Evolutionary conservation across 78 protist species (phyloP), one percentile per base, ranked within the genome.

Genomic region (Diacronema lutheri): DNA sequence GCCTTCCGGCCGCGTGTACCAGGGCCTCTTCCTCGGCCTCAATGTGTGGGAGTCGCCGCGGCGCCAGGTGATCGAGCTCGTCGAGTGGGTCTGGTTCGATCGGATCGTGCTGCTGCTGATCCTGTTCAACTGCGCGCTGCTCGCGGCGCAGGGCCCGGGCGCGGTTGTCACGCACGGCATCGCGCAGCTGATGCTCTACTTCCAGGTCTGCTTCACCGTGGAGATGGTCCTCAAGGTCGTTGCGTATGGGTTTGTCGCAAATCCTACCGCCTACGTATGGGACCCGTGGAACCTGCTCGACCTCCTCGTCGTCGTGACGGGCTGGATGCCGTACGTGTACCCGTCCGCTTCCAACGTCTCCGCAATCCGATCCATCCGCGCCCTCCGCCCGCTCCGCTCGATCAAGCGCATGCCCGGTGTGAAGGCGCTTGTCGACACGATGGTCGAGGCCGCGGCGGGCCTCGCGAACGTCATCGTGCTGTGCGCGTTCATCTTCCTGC

Each of bases 301-400:
- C 20, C 20, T 60, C 66, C 7, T 26, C 35, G 35, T 60, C 14
- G 66, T 60, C 33, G 0, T 38, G 14, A 50, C 74, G 1, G 68
- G 60, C 21, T 72, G 37, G 71, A 40, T 80, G 25, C 33, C 38
- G 33, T 19, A 14, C 66, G 1, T 37, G 14, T 68, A 1, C 9
- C 83, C 55, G 0, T 69, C 60, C 16, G 25, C 10, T 40, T 68
- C 77, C 35, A 50, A 58, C 55, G 13, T 31, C 16, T 58, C 82
- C 3, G 84, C 84, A 2, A 29, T 89, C n/a, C 91, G 91, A 20
- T 21, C 60, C 19, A 16, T 82, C 9, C 74, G 91, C 11, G 91
- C 84, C 31, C 88, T 89, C 14, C 91, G 91, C 5, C 88, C 91
- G n/a, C 88, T 89, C 12, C 87, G 91, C 2, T 12, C 85, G 9